Evolutionary conservation across 2,329 filamentous ascomycete species (phyloP).

Genomic region (Colletotrichum musicola): DNA sequence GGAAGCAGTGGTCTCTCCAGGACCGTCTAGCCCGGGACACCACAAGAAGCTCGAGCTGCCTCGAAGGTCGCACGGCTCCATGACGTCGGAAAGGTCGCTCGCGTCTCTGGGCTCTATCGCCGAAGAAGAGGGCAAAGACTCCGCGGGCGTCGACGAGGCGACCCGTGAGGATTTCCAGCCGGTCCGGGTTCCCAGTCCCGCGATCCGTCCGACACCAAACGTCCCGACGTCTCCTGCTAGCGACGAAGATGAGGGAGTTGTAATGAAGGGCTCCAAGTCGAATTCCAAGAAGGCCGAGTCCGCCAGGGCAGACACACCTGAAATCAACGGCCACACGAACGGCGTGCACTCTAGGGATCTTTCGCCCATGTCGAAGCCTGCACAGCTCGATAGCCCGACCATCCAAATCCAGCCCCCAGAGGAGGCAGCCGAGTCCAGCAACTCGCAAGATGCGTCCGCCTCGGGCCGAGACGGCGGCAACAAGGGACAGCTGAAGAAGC

Average conservation of each 20-base stretch:
- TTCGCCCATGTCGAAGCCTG: constrained; percentile 6
- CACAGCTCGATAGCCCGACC: constrained; percentile 17
- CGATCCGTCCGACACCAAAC: constrained; percentile 41
- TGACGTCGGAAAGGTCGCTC: constrained; percentile 51
- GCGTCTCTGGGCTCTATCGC: constrained; percentile 61
- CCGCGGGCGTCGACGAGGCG: constrained; percentile 34
- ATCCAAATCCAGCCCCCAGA: constrained; percentile 26
- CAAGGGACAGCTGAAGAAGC: constrained; percentile 39
- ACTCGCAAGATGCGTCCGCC: background rate
- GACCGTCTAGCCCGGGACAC: constrained; percentile 49
- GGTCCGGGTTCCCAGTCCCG: constrained; percentile 47
- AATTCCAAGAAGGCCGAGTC: constrained; percentile 30
- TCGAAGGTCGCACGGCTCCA: constrained; percentile 44
- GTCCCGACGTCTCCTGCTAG: constrained; percentile 44
- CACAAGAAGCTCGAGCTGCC: constrained; percentile 46
- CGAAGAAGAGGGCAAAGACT: constrained; percentile 51
- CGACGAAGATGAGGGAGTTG: constrained; percentile 59
- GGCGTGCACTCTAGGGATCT: constrained; percentile 18
- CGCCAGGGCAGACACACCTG: constrained; percentile 4
- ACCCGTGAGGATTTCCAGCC: constrained; percentile 25
- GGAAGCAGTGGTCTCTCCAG: constrained; percentile 51
- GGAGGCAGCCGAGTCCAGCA: constrained; percentile 22
- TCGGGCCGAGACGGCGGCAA: constrained; percentile 17
- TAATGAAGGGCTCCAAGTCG: constrained; percentile 44
- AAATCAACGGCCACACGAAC: constrained; percentile 26